A percentile compares a stretch with the other conserved stretches of the same genome.
Evolutionary conservation across 73 alveolate species (phyloP).

Genomic region (Diophrys appendiculata): DNA sequence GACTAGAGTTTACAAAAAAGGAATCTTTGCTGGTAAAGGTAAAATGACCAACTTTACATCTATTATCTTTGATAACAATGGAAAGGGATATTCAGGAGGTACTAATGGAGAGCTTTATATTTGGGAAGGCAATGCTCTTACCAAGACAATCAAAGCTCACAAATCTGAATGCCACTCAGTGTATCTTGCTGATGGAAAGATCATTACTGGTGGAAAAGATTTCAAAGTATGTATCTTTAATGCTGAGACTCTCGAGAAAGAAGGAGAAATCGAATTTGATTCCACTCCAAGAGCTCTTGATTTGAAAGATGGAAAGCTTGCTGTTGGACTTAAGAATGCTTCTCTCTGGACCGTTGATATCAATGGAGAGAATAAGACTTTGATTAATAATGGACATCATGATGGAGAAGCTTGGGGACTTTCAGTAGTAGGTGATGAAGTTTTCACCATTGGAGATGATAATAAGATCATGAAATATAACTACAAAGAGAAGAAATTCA

Average conservation of each 20-base stretch:
- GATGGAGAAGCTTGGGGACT: conserved; percentile 94
- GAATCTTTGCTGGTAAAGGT: conserved; percentile 68
- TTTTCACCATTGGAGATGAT: conserved; percentile 35
- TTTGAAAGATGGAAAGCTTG: conserved; percentile 63
- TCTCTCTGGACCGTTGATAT: conserved; percentile 62
- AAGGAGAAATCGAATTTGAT: conserved; percentile 38
- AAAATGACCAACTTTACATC: conserved; percentile 64
- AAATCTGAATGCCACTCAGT: conserved; percentile 56
- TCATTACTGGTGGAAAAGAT: conserved; percentile 73
- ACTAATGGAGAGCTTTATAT: conserved; percentile 67
- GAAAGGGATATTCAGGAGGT: conserved; percentile 81
- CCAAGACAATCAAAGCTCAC: conserved; percentile 58
- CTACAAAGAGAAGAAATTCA: conserved; percentile 18
- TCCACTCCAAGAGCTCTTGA: conserved; percentile 81
- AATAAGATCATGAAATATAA: conserved; percentile 23
- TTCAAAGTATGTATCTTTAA: conserved; percentile 44
- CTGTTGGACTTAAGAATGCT: conserved; percentile 89
- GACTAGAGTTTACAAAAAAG: conserved; percentile 66
- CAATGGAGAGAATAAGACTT: conserved; percentile 41
- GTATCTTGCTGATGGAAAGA: conserved; percentile 43
- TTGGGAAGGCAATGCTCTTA: conserved; percentile 60
- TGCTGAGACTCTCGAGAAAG: conserved; percentile 19
- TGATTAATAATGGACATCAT: conserved; percentile 51
- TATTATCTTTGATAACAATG: conserved; percentile 69
- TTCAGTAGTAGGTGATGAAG: conserved; percentile 58